Evolutionary conservation across 2,329 filamentous ascomycete species (phyloP), one percentile per base, ranked within the genome.

Genomic region (Arthrocladium fulminans): DNA sequence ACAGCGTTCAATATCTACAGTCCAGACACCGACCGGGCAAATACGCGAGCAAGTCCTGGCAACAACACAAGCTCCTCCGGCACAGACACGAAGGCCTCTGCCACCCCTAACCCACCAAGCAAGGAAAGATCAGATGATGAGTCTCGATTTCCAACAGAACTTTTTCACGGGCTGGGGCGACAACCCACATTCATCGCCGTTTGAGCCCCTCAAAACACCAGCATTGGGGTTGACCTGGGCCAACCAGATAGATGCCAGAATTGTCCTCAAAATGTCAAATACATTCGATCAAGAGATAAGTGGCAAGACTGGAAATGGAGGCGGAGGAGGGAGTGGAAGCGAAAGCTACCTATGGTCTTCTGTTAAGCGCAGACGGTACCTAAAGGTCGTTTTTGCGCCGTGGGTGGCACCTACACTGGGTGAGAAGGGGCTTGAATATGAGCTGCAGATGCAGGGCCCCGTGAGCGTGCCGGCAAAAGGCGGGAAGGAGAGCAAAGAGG

Each of bases 121-220:
- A 38, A 5, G 34, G 8, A 62, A 63, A 15, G 63, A 62, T 35
- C 73, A 79, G 10, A 79, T 82, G 0, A 73, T 96, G 30, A 76
- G 79, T 25, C 77, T 96, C 7, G 83, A 94, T 58, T 86, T 96
- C 65, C 90, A 97, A 66, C 88, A 96, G 64, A 79, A 86, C 37
- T 96, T 89, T 79, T 94, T 96, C 67, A 94, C 89, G 3, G 89
- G 92, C 54, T 96, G 92, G 90, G 88, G 90, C 19, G 86, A 94
- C 63, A 74, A 81, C 23, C 39, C 32, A 15, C 6, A n/a, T 7
- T 47, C 24, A 38, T 41, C 13, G 51, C 50, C 43, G 41, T 20
- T 37, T 37, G 42, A 51, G 22, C 48, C 55, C 46, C 67, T 84
- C 48, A 97, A 96, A 67, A 95, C 86, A 0, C 90, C 90, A 0